Base-by-base conservation (phyloP, 2,329 filamentous ascomycete species). In the Daldinia sp. region DNA sequence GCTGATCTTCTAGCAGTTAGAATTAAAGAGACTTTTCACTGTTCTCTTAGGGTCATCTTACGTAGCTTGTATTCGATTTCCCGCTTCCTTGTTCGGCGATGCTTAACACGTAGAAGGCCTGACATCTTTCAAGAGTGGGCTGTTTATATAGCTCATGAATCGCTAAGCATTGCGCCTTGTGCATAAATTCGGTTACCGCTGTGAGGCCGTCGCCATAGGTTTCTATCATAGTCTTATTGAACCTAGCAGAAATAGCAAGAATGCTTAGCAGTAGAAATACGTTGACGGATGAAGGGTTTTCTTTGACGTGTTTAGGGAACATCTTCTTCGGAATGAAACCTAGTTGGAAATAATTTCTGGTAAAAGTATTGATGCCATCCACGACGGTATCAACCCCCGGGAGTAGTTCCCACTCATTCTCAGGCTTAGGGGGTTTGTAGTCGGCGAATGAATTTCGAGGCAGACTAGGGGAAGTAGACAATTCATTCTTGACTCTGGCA, bases 61-160 rank as follows among this genome's bases (percentile, higher is more conserved):
- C 86, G 70, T 85, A 86, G 75, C 87, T 88, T 60, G 80, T 81
- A 57, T 86, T 85, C 44, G 82, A 84, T 69, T 85, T 78, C 0
- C 85, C 87, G 59, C 83, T 87, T 13, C 86, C 86, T 73, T 88
- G 87, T 70, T 89, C 86, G 4, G 87, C 86, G 61, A 89, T 84
- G 72, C 86, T 87, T 15, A 89, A 78, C 3, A 89, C 77, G 69
- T 88, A 88, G 67, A 89, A 89, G 0, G 83, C 86, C 75, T 89
- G 87, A 58, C 86, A 88, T 44, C 84, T 80, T 72, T 88, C 85
- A 18, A 89, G 74, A 0, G 82, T 86, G 0, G 86, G 84, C 60
- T 83, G 82, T 42, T 82, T 78, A 72, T 88, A 88, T 20, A 88
- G 77, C 71, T 88, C 85, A 26, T 78, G 77, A 35, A 83, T 74